Conservation (phyloP, 2,329 filamentous ascomycete species). For the Scorias spongiosa region DNA sequence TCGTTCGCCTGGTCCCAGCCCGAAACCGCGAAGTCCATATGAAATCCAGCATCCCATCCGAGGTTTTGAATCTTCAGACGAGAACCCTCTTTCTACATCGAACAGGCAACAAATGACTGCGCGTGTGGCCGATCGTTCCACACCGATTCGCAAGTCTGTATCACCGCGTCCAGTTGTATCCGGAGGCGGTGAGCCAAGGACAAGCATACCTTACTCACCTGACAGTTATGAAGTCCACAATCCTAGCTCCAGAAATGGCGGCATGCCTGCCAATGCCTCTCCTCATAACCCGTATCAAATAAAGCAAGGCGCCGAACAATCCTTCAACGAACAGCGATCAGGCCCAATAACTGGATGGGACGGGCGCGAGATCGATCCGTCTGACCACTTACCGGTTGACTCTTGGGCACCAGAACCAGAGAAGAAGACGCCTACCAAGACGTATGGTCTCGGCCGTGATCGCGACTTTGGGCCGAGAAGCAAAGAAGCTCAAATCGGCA, state of each 20-base stretch:
- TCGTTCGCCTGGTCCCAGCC: constrained; percentile 10
- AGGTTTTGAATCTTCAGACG: constrained; percentile 17
- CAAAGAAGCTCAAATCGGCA: constrained; percentile 2
- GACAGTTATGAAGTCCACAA: constrained; percentile 65
- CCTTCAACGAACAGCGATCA: constrained; percentile 23
- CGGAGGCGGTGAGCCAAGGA: constrained; percentile 22
- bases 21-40: constrained; percentile 12
- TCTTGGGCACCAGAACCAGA: constrained; percentile 67
- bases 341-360: constrained; percentile 63
- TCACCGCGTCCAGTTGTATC: constrained; percentile 48
- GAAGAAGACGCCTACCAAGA: constrained; percentile 31
- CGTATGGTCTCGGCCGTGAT: constrained; percentile 20
- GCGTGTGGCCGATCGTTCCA: constrained; percentile 28
- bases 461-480: constrained; percentile 19
- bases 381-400: constrained; percentile 63
- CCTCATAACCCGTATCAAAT: constrained; percentile 13
- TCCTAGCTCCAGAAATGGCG: constrained; percentile 25
- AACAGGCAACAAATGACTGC: constrained; percentile 5
- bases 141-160: constrained; percentile 52
- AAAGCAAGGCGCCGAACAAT: constrained; percentile 10
- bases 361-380: constrained; percentile 63
- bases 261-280: constrained; percentile 4
- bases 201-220: constrained; percentile 55
- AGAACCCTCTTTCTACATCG: constrained; percentile 26
- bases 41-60: constrained; percentile 18